Base-by-base conservation (phyloP, 805 yeast species). In the Isabelozyma gotoi region DNA sequence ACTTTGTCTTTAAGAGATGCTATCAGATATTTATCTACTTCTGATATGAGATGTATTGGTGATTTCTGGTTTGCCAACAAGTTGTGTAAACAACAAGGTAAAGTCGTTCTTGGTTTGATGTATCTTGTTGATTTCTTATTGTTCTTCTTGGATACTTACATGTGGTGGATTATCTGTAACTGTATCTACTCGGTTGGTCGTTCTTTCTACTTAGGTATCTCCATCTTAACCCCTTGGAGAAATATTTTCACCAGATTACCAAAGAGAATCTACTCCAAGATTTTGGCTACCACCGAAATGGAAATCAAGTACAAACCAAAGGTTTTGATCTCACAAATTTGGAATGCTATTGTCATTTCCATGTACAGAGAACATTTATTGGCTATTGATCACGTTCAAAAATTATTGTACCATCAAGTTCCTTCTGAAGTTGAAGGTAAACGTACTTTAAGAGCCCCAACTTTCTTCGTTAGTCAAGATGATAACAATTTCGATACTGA, bases 161-260 rank as follows among this genome's bases (percentile, higher is more conserved):
- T 94, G 85, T 94, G 99, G 99, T 94, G 94, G 78, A 91, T 94
- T 76, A 76, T 94, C 58, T 84, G 87, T 67, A 94, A 92, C 81
- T 86, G 96, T 70, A 80, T 89, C 55, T 91, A 89, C 82, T 92
- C 98, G 49, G 89, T 94, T 60, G 97, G 96, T 57, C 88, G 96
- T 66, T 94, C 99, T 12, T 94, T 94, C 80, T 94, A 92, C 78
- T 80, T 95, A 69, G 99, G 99, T 85, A 91, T 94, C 59, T 94
- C 99, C 37, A 92, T 94, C 53, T 82, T 91, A 77, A 94, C 99
- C 34, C 99, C 99, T 50, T 94, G 99, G 99, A 88, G 98, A 82
- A 94, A 95, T 68, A 91, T 94, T 57, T 94, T 92, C 78, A 84
- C 97, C 42, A 85, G 99, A 71, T 76, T 94, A 65, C 99, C 99